Percentiles rank a stretch among this genome's conserved stretches.
phyloP scores from a whole-genome alignment of 306 rosid genomes.

The Pueraria montana region DNA sequence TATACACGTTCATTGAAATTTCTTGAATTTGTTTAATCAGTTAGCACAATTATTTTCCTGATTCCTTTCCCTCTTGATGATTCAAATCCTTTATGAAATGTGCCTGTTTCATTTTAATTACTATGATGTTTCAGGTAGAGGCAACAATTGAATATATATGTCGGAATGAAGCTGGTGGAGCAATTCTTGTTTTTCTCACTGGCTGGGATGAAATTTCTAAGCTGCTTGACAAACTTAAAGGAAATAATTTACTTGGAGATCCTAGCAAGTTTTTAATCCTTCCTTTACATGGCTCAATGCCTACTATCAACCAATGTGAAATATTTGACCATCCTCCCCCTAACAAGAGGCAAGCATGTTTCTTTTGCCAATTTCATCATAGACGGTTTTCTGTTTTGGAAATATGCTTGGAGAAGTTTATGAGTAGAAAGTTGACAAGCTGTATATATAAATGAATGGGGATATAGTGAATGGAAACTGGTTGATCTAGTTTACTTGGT shows the following conservation, averaged over 20 bases:
- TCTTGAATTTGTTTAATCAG: slow-evolving; percentile 14
- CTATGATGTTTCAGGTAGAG: slow-evolving; percentile 75
- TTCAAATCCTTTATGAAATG: slow-evolving; percentile 12
- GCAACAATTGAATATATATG: slow-evolving; percentile 83
- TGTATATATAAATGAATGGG: slow-evolving; percentile 8
- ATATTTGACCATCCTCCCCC: slow-evolving; percentile 93
- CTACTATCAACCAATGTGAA: slow-evolving; percentile 88
- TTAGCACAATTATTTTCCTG: neutral
- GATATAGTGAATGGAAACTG: slow-evolving; percentile 21
- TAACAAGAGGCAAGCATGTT: slow-evolving; percentile 77
- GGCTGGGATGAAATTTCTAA: slow-evolving; percentile 99
- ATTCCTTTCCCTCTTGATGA: neutral
- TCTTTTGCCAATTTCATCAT: slow-evolving; percentile 42
- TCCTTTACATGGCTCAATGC: slow-evolving; percentile 98
- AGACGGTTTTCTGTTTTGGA: slow-evolving; percentile 23
- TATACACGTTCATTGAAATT: slow-evolving; percentile 38
- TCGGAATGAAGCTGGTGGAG: slow-evolving; percentile 83
- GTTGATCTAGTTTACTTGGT: slow-evolving; percentile 28
- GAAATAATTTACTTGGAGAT: slow-evolving; percentile 80
- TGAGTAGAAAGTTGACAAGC: slow-evolving; percentile 18
- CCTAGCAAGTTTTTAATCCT: slow-evolving; percentile 75
- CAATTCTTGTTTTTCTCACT: slow-evolving; percentile 91
- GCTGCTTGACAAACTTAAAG: slow-evolving; percentile 81
- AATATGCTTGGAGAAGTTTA: slow-evolving; percentile 34
- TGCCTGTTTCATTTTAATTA: slow-evolving; percentile 32